Conservation (phyloP, 345 rosid species). For the Arabis alpina region DNA sequence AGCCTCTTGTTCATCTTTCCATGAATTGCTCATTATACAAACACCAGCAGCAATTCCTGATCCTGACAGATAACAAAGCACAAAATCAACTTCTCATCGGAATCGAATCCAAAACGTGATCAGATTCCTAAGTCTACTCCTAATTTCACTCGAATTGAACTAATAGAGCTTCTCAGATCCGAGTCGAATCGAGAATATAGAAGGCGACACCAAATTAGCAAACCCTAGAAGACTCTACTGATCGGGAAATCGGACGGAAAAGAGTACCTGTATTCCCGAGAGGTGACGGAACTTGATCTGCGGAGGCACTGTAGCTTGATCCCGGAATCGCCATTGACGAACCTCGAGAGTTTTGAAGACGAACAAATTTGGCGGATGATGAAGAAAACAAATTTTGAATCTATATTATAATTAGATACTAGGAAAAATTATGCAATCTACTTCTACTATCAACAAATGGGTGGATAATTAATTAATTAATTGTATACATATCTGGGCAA, state of each 20-base stretch:
- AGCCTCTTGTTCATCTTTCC: constrained; percentile 72
- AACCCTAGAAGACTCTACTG: constrained; percentile 27
- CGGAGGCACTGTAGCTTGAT: constrained; percentile 37
- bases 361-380: constrained; percentile 14
- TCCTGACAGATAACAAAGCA: constrained; percentile 19
- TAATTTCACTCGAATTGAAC: background rate
- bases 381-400: background rate
- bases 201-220: constrained; percentile 17
- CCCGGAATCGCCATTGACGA: constrained; percentile 38
- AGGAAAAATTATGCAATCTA: too few relatives aligned
- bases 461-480: too few relatives aligned
- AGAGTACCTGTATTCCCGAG: constrained; percentile 27
- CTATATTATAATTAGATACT: too few relatives aligned
- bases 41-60: constrained; percentile 56
- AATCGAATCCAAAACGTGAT: too few relatives aligned
- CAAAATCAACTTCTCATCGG: background rate
- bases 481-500: too few relatives aligned
- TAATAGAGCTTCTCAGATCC: background rate
- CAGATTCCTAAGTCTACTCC: too few relatives aligned
- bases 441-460: too few relatives aligned
- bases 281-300: constrained; percentile 30
- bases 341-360: constrained; percentile 24
- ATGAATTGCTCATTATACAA: constrained; percentile 79
- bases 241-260: background rate
- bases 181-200: background rate